Evolutionary conservation across 257 asterid genomes (phyloP).

Genomic region (Henckelia pumila): DNA sequence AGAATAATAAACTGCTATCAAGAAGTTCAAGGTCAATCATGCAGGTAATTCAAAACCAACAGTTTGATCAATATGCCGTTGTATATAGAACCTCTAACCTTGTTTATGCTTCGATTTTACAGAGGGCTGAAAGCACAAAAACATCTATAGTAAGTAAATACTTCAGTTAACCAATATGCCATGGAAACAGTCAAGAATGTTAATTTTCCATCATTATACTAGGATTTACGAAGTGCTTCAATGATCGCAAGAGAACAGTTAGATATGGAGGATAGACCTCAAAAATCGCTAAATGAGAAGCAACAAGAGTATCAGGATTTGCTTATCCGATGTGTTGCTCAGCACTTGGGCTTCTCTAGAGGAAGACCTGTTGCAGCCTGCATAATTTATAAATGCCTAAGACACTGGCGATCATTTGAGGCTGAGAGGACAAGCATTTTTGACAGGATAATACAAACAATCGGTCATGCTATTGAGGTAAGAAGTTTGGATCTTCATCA

Average conservation of each 20-base stretch:
- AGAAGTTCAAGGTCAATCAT: conserved; percentile 77
- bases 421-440: conserved; percentile 92
- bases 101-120: conserved; percentile 31
- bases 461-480: conserved; percentile 98
- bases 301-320: conserved; percentile 94
- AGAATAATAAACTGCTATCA: conserved; percentile 68
- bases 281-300: conserved; percentile 83
- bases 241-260: conserved; percentile 59
- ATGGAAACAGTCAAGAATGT: conserved; percentile 20
- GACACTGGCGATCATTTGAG: conserved; percentile 94
- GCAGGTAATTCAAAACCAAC: conserved; percentile 52
- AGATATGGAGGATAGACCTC: conserved; percentile 84
- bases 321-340: conserved; percentile 87
- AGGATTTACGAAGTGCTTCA: conserved; percentile 79
- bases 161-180: conserved; percentile 14
- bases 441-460: conserved; percentile 93
- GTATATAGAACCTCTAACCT: conserved; percentile 31
- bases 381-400: conserved; percentile 88
- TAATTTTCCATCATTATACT: conserved; percentile 22
- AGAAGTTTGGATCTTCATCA: conserved; percentile 6
- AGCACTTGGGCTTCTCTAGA: conserved; percentile 85
- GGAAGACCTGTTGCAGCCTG: conserved; percentile 92
- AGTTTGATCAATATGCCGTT: conserved; percentile 21
- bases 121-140: conserved; percentile 84
- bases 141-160: conserved; percentile 50